A percentile compares a stretch with the other conserved stretches of the same genome.
Conservation (phyloP, 2,329 filamentous ascomycete species). For the Clarireedia monteithiana region DNA sequence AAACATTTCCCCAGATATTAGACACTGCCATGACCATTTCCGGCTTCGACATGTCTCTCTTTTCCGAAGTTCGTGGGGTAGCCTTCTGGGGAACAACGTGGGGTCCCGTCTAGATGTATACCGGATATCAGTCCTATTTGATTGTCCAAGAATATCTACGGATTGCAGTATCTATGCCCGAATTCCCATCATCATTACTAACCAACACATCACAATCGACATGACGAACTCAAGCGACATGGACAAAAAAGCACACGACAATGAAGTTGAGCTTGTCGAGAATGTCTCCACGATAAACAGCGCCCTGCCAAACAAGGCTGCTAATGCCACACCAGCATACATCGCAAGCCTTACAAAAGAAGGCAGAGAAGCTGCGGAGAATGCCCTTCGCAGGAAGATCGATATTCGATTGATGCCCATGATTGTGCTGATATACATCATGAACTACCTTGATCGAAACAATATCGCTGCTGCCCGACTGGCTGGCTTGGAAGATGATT, state of each 20-base stretch:
- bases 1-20: too few species aligned
- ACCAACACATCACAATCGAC: not conserved
- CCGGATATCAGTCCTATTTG: too few species aligned
- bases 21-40: too few species aligned
- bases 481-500: conserved; percentile 39
- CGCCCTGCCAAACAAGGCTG: not conserved
- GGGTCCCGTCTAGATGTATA: not conserved
- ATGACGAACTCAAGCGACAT: not conserved
- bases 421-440: conserved; percentile 62
- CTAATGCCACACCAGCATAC: conserved; percentile 20
- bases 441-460: conserved; percentile 57
- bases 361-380: conserved; percentile 44
- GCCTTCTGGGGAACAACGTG: not conserved
- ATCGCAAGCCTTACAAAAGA: conserved; percentile 41
- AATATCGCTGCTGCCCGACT: conserved; percentile 49
- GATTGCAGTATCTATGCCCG: too few species aligned
- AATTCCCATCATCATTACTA: not conserved
- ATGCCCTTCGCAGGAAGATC: conserved; percentile 53
- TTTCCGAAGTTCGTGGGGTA: conserved; percentile 6
- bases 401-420: conserved; percentile 59
- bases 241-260: not conserved
- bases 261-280: conserved; percentile 9
- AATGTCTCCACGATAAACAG: not conserved
- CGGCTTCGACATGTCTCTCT: not conserved
- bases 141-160: too few species aligned